Conservation (phyloP, 768 basidiomycete genomes). For the Coprinopsis strossmayeri region DNA sequence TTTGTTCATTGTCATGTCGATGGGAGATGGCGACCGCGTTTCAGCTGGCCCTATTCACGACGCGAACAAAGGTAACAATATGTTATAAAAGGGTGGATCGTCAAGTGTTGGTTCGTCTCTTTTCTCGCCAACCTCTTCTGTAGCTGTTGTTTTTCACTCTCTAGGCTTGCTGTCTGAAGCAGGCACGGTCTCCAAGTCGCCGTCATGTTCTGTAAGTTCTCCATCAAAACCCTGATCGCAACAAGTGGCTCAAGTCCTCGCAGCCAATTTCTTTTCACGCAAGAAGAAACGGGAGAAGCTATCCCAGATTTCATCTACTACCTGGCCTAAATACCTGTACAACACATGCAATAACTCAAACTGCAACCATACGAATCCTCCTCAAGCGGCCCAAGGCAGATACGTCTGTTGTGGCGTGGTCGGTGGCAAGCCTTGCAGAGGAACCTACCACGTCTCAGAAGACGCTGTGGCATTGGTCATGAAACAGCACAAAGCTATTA, state of each 20-base stretch:
- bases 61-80: too few relatives aligned
- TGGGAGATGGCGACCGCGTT: too few relatives aligned
- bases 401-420: constrained; percentile 21
- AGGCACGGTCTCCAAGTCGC: neutral
- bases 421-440: constrained; percentile 17
- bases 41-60: too few relatives aligned
- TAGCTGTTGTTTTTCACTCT: neutral
- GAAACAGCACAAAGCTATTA: neutral
- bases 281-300: neutral
- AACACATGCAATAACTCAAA: constrained; percentile 21
- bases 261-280: neutral
- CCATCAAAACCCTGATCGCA: neutral
- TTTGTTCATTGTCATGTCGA: too few relatives aligned
- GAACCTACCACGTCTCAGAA: constrained; percentile 16
- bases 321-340: constrained; percentile 21
- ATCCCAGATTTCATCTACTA: constrained; percentile 11
- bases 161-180: too few relatives aligned
- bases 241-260: neutral
- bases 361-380: constrained; percentile 23
- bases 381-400: constrained; percentile 22
- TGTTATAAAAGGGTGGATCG: too few relatives aligned
- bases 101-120: too few relatives aligned
- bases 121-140: too few relatives aligned
- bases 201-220: neutral
- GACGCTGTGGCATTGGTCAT: constrained; percentile 1